phyloP scores from a whole-genome alignment of 306 rosid genomes.

The Malus sylvestris region DNA sequence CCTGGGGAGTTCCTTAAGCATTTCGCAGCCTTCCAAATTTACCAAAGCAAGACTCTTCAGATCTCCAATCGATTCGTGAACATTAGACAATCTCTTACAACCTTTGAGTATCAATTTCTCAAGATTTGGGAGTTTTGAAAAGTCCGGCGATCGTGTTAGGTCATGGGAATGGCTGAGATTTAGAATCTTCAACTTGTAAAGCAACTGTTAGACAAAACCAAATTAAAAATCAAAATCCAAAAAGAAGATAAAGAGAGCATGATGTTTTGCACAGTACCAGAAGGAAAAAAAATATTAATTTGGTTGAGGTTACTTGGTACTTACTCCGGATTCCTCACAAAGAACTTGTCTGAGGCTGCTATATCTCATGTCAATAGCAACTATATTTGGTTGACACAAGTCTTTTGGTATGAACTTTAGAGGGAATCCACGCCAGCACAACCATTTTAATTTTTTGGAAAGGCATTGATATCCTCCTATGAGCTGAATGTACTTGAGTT shows the following conservation, averaged over 20 bases:
- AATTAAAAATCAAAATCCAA: not conserved
- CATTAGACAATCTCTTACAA: constrained; percentile 10
- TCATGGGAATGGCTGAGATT: constrained; percentile 34
- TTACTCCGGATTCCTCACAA: constrained; percentile 35
- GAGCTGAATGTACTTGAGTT: constrained; percentile 18
- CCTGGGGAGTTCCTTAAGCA: constrained; percentile 17
- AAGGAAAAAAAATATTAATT: too few species aligned
- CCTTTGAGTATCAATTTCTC: constrained; percentile 23
- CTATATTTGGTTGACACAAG: constrained; percentile 13
- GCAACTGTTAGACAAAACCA: constrained; percentile 4
- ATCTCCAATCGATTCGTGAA: constrained; percentile 16
- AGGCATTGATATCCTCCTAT: constrained; percentile 15
- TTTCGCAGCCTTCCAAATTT: constrained; percentile 25
- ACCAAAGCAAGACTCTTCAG: constrained; percentile 7
- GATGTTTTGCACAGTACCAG: not conserved
- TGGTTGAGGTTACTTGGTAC: not conserved
- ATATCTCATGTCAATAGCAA: constrained; percentile 25
- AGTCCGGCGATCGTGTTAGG: constrained; percentile 26
- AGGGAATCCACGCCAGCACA: constrained; percentile 6
- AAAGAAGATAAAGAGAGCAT: not conserved
- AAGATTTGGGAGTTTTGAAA: constrained; percentile 32
- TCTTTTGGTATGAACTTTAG: not conserved
- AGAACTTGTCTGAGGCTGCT: constrained; percentile 25
- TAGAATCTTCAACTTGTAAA: constrained; percentile 21
- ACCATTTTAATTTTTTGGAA: constrained; percentile 16